Evolutionary conservation across 1,139 yeast species (phyloP).

Genomic region (Saccharomyces pastorianus): DNA sequence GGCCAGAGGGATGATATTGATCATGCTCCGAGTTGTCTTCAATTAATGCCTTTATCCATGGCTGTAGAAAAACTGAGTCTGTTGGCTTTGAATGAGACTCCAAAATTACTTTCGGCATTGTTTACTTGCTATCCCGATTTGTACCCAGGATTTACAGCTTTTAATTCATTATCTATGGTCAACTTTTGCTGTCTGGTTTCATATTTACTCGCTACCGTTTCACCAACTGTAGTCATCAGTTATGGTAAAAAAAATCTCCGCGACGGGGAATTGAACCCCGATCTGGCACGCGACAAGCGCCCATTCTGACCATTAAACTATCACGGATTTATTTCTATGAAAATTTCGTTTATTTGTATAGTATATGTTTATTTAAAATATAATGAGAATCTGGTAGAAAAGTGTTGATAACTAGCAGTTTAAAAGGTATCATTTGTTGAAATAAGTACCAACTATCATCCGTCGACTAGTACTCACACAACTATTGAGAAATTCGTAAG

Average conservation of each 20-base stretch:
- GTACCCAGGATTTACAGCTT: not conserved
- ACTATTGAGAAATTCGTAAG: too few relatives aligned
- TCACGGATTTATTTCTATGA: conserved; percentile 17
- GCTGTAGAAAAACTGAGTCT: conserved; percentile 9
- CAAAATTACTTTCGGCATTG: conserved; percentile 8
- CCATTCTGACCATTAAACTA: conserved; percentile 35
- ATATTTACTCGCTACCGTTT: not conserved
- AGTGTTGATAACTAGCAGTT: too few relatives aligned
- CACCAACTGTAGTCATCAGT: not conserved
- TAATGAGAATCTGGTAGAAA: too few relatives aligned
- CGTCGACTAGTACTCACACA: too few relatives aligned
- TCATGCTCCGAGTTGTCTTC: not conserved
- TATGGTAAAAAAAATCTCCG: conserved; percentile 25
- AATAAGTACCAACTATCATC: too few relatives aligned
- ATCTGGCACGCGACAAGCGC: conserved; percentile 36
- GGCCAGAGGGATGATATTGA: conserved; percentile 3
- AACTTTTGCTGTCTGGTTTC: not conserved
- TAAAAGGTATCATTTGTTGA: too few relatives aligned
- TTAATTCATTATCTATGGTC: not conserved
- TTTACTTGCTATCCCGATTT: not conserved
- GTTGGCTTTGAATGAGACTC: conserved; percentile 7
- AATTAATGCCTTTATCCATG: conserved; percentile 12
- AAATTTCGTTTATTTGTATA: too few relatives aligned
- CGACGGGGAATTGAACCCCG: conserved; percentile 36
- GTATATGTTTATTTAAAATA: too few relatives aligned